Evolutionary conservation across 805 yeast species (phyloP).

Genomic region (Saccharomyces eubayanus): DNA sequence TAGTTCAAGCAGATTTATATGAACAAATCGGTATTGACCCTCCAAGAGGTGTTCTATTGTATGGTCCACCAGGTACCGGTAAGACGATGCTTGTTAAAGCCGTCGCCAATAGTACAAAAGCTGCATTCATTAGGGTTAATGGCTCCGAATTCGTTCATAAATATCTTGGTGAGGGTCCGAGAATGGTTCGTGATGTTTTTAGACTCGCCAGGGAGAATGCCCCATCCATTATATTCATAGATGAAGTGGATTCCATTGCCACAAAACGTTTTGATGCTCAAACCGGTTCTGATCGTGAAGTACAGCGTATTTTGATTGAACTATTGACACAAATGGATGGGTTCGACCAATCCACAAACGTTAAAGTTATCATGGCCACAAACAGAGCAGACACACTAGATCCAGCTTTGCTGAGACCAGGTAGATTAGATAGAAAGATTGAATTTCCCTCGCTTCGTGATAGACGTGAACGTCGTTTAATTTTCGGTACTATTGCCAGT

Average conservation of each 20-base stretch:
- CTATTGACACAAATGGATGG: slow-evolving; percentile 98
- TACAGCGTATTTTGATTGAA: slow-evolving; percentile 93
- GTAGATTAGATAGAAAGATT: slow-evolving; percentile 95
- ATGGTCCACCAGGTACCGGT: slow-evolving; percentile 99
- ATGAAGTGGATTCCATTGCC: slow-evolving; percentile 98
- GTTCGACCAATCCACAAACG: slow-evolving; percentile 89
- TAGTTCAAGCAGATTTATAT: slow-evolving; percentile 91
- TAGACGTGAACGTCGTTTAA: slow-evolving; percentile 94
- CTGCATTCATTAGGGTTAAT: slow-evolving; percentile 90
- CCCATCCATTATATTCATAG: slow-evolving; percentile 94
- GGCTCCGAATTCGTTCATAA: slow-evolving; percentile 98
- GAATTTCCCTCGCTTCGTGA: slow-evolving; percentile 95
- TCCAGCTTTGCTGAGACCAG: slow-evolving; percentile 97
- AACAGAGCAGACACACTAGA: slow-evolving; percentile 98
- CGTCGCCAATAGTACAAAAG: slow-evolving; percentile 93
- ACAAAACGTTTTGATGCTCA: slow-evolving; percentile 99
- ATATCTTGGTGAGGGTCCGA: slow-evolving; percentile 97
- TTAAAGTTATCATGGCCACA: slow-evolving; percentile 98
- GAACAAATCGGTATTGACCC: slow-evolving; percentile 98
- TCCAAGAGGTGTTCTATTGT: slow-evolving; percentile 92
- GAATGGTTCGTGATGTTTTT: slow-evolving; percentile 98
- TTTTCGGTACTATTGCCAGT: slow-evolving; percentile 91
- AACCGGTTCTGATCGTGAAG: slow-evolving; percentile 99
- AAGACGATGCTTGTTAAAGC: slow-evolving; percentile 98
- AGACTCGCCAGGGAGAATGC: slow-evolving; percentile 95